These are phyloP conservation scores for Thymus mandschuricus DNA, from an alignment of 257 asterid genomes.

Conservation along the genomic window DNA sequence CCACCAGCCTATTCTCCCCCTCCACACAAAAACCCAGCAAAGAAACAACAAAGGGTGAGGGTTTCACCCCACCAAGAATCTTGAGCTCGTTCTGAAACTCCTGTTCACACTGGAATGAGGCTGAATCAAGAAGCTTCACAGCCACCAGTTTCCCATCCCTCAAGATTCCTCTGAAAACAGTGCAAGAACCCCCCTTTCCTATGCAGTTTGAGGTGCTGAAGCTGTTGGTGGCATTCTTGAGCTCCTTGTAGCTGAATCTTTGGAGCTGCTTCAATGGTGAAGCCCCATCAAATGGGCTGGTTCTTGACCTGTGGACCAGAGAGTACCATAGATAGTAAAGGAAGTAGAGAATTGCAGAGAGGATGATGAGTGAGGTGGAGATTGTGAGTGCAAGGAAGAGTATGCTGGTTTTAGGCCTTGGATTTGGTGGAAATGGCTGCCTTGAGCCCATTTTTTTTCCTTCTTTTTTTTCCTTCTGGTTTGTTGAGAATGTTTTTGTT, in stretches of 20 bases:
- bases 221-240: constrained; percentile 70
- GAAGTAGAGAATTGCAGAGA: constrained; percentile 70
- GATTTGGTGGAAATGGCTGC: constrained; percentile 50
- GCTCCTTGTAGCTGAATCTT: constrained; percentile 70
- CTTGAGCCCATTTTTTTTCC: constrained; percentile 54
- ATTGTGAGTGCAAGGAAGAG: constrained; percentile 52
- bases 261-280: constrained; percentile 71
- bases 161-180: constrained; percentile 77
- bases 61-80: constrained; percentile 71
- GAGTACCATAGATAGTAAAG: constrained; percentile 72
- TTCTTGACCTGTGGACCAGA: constrained; percentile 66
- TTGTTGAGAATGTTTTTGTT: constrained; percentile 25
- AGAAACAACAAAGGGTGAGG: constrained; percentile 61
- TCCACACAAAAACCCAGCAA: constrained; percentile 89
- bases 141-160: constrained; percentile 83
- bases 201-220: constrained; percentile 66
- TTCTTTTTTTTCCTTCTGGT: constrained; percentile 13
- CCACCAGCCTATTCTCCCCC: constrained; percentile 62
- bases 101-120: constrained; percentile 69
- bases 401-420: constrained; percentile 48
- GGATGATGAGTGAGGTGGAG: constrained; percentile 56
- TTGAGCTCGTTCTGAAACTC: constrained; percentile 92
- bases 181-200: constrained; percentile 97
- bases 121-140: constrained; percentile 69
- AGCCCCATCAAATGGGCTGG: constrained; percentile 76